Base-by-base conservation (phyloP, 441 rosid genomes). In the Jatropha podagrica region DNA sequence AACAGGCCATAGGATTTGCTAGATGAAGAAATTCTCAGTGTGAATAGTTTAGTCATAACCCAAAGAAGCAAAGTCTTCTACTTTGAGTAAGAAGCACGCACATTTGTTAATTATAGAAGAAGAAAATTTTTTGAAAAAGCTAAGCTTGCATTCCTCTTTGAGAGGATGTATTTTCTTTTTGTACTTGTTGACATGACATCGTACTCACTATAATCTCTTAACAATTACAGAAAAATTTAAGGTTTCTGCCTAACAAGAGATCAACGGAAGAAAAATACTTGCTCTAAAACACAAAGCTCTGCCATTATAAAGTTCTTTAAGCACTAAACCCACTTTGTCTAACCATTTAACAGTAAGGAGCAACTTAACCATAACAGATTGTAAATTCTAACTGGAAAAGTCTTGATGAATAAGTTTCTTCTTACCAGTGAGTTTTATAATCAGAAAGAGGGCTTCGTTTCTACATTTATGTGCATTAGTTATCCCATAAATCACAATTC, bases 401-500 rank as follows among this genome's bases (percentile, higher is more conserved):
- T 55, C 42, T 44, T 56, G 20, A 54, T 65, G 37, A 74, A 52
- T 40, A 65, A 73, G 23, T n/a, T 40, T 52, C 18, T 40, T 2
- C 46, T 42, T 10, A 27, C 26, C 63, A 17, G 44, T 59, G 56
- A 44, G 38, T 38, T 52, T 41, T 70, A 14, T 74, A 44, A 74
- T 55, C 7, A 26, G 20, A 55, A 32, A 52, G 2, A 23, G 1
- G 10, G 23, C 13, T 6, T 37, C 14, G 6, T 20, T 41, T 65
- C 12, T 64, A 20, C 32, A 7, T n/a, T 56, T 41, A 65, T 37
- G 3, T 42, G 7, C 27, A 52, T 27, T 15, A 55, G 37, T 52
- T n/a, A 65, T 18, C 32, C 18, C 66, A 75, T n/a, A 37, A 42
- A 32, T 18, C 44, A 64, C 52, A 63, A 68, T 41, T 26, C 56